Evolutionary conservation across 345 rosid genomes (phyloP).

Genomic region (Populus tremula): DNA sequence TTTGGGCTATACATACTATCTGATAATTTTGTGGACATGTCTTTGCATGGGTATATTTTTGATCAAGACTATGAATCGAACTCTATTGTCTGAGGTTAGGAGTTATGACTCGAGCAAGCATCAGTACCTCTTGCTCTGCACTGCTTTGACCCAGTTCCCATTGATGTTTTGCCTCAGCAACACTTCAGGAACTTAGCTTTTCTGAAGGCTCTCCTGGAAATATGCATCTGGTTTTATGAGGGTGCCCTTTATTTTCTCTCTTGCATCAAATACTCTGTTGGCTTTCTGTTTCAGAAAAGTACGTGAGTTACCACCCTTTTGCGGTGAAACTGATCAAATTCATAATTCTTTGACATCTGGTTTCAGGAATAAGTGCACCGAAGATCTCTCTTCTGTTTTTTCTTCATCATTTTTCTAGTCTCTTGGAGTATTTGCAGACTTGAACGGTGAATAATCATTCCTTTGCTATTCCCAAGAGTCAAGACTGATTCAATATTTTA

Average conservation of each 20-base stretch:
- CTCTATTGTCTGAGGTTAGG: conserved; percentile 31
- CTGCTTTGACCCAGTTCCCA: conserved; percentile 37
- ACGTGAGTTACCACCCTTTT: too few relatives aligned
- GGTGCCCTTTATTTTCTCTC: not conserved
- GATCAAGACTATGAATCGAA: conserved; percentile 54
- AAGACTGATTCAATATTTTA: too few relatives aligned
- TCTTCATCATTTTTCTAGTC: too few relatives aligned
- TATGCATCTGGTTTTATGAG: not conserved
- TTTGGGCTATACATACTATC: conserved; percentile 39
- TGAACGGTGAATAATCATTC: too few relatives aligned
- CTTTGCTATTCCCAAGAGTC: too few relatives aligned
- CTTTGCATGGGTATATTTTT: conserved; percentile 50
- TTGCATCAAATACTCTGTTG: not conserved
- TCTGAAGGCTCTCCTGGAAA: not conserved
- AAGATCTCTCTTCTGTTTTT: too few relatives aligned
- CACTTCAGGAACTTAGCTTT: conserved; percentile 20
- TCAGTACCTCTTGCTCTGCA: conserved; percentile 31
- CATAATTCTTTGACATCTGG: too few relatives aligned
- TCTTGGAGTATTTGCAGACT: too few relatives aligned
- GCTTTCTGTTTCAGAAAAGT: too few relatives aligned
- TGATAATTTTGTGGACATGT: conserved; percentile 45
- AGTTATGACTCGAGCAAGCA: conserved; percentile 30
- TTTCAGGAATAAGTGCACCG: too few relatives aligned
- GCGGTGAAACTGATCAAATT: too few relatives aligned
- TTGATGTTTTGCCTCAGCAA: conserved; percentile 36